Evolutionary conservation across 1,284 basidiomycete genomes (phyloP), one percentile per base, ranked within the genome.

Genomic region (Ceratobasidium sp.): DNA sequence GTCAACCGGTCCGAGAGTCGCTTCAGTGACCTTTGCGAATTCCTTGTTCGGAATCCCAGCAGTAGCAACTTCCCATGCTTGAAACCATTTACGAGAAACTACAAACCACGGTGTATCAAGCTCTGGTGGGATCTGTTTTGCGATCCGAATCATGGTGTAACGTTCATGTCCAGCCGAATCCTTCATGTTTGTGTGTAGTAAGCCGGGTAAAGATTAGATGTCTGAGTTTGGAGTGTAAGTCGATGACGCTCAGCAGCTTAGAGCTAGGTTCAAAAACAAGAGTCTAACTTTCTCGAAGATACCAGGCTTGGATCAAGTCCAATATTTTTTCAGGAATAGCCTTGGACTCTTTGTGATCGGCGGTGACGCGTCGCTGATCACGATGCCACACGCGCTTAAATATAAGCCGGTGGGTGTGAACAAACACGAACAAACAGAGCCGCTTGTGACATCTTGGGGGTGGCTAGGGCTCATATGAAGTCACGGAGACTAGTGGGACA

Each of bases 71-170:
- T 89, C 86, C 92, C 94, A 97, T 20, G 90, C 89, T 73, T 89
- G 89, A 86, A 89, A 94, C 95, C 95, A 97, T 20, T 83, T 82
- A 67, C 89, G 85, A 39, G 91, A 89, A 44, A 97, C 87, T 69
- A 97, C 86, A 85, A 91, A 95, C 95, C 95, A 97, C 2, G 88
- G 91, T 76, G 95, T 90, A 55, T 92, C 94, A 20, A 87, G 84
- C 42, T 87, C 84, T 88, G 96, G 90, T 33, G 87, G 86, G 53
- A 83, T 83, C 49, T 82, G 82, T 82, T 88, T 89, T 12, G 88
- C 86, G 3, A 84, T 83, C 26, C 89, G 84, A 81, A 95, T 89
- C 70, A 86, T 84, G 10, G 85, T 79, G 15, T 91, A 80, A 82
- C 90, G 93, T 72, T 90, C 86, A 1, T 83, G 80, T 0, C 86